Conservation (phyloP, 179 eudicot species). For the Drosera spatulata region DNA sequence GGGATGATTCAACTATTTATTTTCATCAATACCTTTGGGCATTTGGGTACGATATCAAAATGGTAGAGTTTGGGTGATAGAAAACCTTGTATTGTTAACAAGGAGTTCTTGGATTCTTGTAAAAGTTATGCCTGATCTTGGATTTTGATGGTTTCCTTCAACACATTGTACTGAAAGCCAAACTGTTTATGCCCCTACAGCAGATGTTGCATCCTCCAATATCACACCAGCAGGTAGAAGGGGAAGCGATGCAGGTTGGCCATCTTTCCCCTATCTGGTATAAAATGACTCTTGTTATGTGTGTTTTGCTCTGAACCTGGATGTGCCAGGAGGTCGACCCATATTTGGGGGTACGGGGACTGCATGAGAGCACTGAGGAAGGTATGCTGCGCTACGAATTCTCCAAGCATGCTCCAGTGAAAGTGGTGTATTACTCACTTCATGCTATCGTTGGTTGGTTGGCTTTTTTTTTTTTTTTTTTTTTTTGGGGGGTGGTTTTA, state of each 20-base stretch:
- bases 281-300: background rate
- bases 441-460: background rate
- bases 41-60: too few species aligned
- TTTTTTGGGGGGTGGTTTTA: background rate
- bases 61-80: too few species aligned
- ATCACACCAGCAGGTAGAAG: conserved; percentile 50
- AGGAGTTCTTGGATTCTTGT: background rate
- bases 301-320: conserved; percentile 1
- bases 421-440: conserved; percentile 32
- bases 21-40: too few species aligned
- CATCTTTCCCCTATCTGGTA: conserved; percentile 5
- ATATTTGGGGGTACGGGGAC: conserved; percentile 94
- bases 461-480: too few species aligned
- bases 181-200: conserved; percentile 92
- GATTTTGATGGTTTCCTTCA: conserved; percentile 2
- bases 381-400: conserved; percentile 99
- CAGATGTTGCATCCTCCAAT: conserved; percentile 71
- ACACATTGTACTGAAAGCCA: conserved; percentile 91
- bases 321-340: conserved; percentile 60
- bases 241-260: conserved; percentile 84
- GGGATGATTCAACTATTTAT: too few species aligned
- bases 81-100: too few species aligned
- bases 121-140: background rate
- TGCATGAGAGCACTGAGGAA: conserved; percentile 99
- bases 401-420: conserved; percentile 96